Conservation (phyloP, 306 rosid species). For the Lithocarpus polystachyus region DNA sequence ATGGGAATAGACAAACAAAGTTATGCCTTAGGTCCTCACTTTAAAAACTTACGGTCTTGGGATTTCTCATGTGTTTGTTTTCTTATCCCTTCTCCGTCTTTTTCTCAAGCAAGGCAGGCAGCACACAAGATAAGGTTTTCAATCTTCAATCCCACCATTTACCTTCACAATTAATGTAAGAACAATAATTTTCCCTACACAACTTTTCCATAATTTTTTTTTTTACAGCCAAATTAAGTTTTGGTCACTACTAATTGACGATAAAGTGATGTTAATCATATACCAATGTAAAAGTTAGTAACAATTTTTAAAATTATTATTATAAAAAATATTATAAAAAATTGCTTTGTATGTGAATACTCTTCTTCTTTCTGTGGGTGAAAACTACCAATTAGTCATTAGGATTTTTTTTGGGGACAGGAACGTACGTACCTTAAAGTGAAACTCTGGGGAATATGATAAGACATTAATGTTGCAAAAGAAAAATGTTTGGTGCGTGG, state of each 20-base stretch:
- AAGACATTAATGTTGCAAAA: neutral
- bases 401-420: neutral
- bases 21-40: slow-evolving; percentile 9
- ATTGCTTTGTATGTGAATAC: too few species aligned
- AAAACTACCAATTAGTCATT: neutral
- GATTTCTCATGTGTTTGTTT: neutral
- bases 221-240: too few species aligned
- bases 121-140: neutral
- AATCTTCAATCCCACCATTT: neutral
- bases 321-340: too few species aligned
- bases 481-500: neutral
- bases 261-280: too few species aligned
- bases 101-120: neutral
- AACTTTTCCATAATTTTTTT: too few species aligned
- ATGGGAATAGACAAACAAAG: slow-evolving; percentile 3
- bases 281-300: too few species aligned
- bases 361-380: neutral
- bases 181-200: neutral
- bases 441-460: neutral
- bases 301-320: too few species aligned
- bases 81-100: neutral
- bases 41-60: neutral
- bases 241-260: too few species aligned
- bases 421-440: neutral
- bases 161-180: neutral